phyloP scores from a whole-genome alignment of 805 yeast species.

The Candida hungchunana region DNA sequence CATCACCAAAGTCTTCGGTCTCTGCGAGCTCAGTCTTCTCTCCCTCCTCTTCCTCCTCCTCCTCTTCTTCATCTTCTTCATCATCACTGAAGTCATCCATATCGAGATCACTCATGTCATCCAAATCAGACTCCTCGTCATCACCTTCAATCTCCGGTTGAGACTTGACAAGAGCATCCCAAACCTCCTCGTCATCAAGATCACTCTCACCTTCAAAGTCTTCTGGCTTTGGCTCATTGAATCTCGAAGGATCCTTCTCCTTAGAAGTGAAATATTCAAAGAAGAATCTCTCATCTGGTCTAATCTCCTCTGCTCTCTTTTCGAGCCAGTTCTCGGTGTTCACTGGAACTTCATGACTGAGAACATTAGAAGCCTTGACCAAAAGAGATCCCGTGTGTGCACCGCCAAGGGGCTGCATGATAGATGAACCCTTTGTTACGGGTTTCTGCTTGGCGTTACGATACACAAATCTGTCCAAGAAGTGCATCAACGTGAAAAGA shows the following conservation, averaged over 20 bases:
- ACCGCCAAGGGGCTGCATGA: conserved; percentile 97
- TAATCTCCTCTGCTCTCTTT: conserved; percentile 57
- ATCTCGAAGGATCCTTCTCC: conserved; percentile 35
- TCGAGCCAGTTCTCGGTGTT: conserved; percentile 83
- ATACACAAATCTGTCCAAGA: conserved; percentile 93
- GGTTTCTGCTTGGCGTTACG: conserved; percentile 82
- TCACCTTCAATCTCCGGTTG: conserved; percentile 67
- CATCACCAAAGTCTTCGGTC: conserved; percentile 27
- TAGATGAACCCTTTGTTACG: conserved; percentile 76
- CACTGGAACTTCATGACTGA: conserved; percentile 55
- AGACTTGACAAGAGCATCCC: conserved; percentile 74
- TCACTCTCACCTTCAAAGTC: conserved; percentile 41
- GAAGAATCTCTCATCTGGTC: conserved; percentile 86
- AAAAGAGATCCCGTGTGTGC: conserved; percentile 65
- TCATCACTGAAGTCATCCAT: conserved; percentile 32
- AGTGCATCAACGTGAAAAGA: conserved; percentile 79
- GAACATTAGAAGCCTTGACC: conserved; percentile 55
- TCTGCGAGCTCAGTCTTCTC: too few relatives aligned
- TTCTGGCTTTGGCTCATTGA: conserved; percentile 29
- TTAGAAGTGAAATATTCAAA: conserved; percentile 75
- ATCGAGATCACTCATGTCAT: conserved; percentile 63
- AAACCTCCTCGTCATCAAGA: conserved; percentile 66
- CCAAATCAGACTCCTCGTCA: conserved; percentile 26
- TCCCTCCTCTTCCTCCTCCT: conserved; percentile 30
- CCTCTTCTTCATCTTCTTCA: conserved; percentile 37